These are phyloP conservation scores for Gynochthodes officinalis DNA, from an alignment of 257 asterid species.

Conservation along the genomic window DNA sequence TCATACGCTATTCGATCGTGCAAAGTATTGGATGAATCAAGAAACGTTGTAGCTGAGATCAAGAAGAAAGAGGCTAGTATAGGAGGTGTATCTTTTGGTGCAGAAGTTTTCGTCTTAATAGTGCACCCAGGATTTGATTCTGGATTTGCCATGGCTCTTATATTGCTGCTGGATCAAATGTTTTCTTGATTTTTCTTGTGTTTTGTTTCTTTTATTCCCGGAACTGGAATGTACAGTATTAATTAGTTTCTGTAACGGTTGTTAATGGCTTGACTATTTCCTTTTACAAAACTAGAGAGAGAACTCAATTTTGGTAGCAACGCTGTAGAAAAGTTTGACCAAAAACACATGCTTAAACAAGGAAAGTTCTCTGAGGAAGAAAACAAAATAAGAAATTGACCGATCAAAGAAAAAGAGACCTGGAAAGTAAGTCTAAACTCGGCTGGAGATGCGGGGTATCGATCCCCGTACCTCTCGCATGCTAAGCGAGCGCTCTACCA, in stretches of 20 bases:
- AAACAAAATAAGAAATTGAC: too few relatives aligned
- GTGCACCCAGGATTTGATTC: slow-evolving; percentile 28
- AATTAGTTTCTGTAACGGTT: background rate
- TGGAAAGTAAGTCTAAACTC: too few relatives aligned
- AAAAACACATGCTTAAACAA: too few relatives aligned
- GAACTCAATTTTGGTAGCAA: too few relatives aligned
- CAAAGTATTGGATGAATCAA: slow-evolving; percentile 54
- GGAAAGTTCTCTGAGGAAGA: background rate
- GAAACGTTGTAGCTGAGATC: slow-evolving; percentile 57
- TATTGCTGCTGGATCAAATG: slow-evolving; percentile 32
- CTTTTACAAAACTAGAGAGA: too few relatives aligned
- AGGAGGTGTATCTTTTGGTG: slow-evolving; percentile 55
- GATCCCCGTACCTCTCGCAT: slow-evolving; percentile 99
- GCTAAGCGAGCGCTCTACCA: slow-evolving; percentile 96
- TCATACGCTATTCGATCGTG: slow-evolving; percentile 59
- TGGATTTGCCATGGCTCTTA: slow-evolving; percentile 33
- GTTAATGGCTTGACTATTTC: too few relatives aligned
- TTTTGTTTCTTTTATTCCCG: background rate
- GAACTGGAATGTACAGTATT: background rate
- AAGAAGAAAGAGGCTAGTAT: slow-evolving; percentile 50
- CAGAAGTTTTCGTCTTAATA: slow-evolving; percentile 27
- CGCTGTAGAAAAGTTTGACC: too few relatives aligned
- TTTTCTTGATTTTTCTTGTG: slow-evolving; percentile 17
- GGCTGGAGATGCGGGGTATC: slow-evolving; percentile 98
- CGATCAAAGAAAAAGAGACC: background rate